These are phyloP conservation scores for Neurospora cerealis DNA, from an alignment of 495 filamentous ascomycete genomes.

Conservation along the genomic window DNA sequence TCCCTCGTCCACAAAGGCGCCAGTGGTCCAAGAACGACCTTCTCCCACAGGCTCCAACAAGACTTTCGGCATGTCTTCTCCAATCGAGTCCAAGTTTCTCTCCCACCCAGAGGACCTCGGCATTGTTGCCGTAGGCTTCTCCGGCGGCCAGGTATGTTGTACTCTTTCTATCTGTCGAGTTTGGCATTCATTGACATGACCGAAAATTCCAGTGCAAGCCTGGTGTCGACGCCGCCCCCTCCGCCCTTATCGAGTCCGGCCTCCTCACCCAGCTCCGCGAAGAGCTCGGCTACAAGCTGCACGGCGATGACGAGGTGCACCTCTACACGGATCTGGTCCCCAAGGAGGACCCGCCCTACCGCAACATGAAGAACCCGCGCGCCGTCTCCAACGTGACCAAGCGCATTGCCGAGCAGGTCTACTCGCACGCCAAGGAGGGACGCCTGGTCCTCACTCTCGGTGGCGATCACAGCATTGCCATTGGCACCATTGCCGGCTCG, in stretches of 20 bases:
- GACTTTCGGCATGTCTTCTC: slow-evolving; percentile 29
- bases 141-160: slow-evolving; percentile 76
- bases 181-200: slow-evolving; percentile 3
- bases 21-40: background rate
- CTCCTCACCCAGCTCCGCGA: slow-evolving; percentile 74
- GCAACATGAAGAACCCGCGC: slow-evolving; percentile 85
- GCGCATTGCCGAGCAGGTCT: slow-evolving; percentile 72
- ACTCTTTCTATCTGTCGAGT: background rate
- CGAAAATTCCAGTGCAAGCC: slow-evolving; percentile 60
- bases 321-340: slow-evolving; percentile 72
- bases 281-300: slow-evolving; percentile 78
- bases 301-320: slow-evolving; percentile 78
- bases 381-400: slow-evolving; percentile 83
- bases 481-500: slow-evolving; percentile 79
- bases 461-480: slow-evolving; percentile 93
- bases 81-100: slow-evolving; percentile 71
- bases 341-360: slow-evolving; percentile 60
- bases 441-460: slow-evolving; percentile 87
- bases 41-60: slow-evolving; percentile 8
- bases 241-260: slow-evolving; percentile 80
- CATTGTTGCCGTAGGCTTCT: slow-evolving; percentile 92
- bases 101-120: slow-evolving; percentile 67
- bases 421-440: slow-evolving; percentile 74
- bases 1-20: background rate
- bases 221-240: slow-evolving; percentile 87